A percentile compares a stretch with the other conserved stretches of the same genome.
These are phyloP conservation scores for Coniella vitis DNA, from an alignment of 2,329 filamentous ascomycete genomes.

Conservation along the genomic window DNA sequence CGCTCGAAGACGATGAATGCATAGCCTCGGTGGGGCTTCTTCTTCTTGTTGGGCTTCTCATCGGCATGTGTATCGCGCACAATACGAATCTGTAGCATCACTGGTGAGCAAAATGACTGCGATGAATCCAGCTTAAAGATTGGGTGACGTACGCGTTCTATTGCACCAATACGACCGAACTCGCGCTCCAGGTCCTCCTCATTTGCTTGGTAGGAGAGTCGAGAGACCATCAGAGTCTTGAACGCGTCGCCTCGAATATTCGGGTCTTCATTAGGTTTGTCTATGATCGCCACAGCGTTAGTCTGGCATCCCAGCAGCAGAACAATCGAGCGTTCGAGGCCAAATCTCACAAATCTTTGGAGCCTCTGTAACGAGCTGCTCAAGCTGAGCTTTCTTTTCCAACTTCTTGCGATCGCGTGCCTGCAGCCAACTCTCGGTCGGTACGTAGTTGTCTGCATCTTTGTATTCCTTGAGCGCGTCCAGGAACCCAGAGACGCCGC, in stretches of 20 bases:
- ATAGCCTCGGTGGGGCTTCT: conserved; percentile 81
- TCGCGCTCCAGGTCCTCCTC: conserved; percentile 88
- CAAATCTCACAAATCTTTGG: conserved; percentile 53
- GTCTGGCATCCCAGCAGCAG: not conserved
- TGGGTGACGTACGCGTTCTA: conserved; percentile 66
- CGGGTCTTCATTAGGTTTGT: conserved; percentile 75
- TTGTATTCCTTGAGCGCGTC: conserved; percentile 70
- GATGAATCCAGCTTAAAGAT: no score
- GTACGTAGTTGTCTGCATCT: conserved; percentile 66
- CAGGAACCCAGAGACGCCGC: conserved; percentile 69
- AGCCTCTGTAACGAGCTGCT: conserved; percentile 57
- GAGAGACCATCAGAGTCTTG: conserved; percentile 87
- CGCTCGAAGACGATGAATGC: conserved; percentile 95
- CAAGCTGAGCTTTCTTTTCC: conserved; percentile 67
- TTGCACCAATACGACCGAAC: conserved; percentile 87
- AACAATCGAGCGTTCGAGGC: not conserved
- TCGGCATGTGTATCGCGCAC: conserved; percentile 68
- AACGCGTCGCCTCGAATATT: conserved; percentile 91
- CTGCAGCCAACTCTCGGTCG: conserved; percentile 92
- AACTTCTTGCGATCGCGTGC: conserved; percentile 73
- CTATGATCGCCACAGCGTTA: conserved; percentile 39
- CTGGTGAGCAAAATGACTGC: not conserved
- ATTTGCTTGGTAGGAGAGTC: conserved; percentile 82
- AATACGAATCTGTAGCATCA: conserved; percentile 67
- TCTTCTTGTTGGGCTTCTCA: conserved; percentile 67